These are phyloP conservation scores for Corchorus capsularis DNA, from an alignment of 345 rosid species.

Conservation along the genomic window DNA sequence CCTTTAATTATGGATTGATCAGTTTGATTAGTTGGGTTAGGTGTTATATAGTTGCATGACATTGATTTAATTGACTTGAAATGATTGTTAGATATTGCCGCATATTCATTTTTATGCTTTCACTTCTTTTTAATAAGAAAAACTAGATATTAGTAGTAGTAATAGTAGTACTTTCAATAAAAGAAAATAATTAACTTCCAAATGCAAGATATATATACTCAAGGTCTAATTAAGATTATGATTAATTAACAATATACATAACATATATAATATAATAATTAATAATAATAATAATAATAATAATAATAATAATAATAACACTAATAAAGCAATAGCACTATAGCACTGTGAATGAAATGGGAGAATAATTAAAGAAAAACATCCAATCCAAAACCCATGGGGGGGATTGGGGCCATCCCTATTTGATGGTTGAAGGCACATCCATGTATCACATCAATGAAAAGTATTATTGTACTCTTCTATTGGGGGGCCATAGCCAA, in stretches of 20 bases:
- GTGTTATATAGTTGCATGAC: neutral
- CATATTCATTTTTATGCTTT: neutral
- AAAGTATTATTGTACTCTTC: slow-evolving; percentile 16
- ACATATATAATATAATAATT: too few species aligned
- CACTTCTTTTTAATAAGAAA: neutral
- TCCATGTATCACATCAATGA: slow-evolving; percentile 19
- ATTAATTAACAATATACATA: too few species aligned
- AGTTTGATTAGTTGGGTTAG: too few species aligned
- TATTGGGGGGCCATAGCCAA: neutral
- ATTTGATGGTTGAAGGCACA: slow-evolving; percentile 11
- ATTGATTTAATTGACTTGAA: neutral
- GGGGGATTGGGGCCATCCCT: neutral
- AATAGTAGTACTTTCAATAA: neutral
- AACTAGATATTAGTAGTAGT: neutral
- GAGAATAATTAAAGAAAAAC: neutral
- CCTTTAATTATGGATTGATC: neutral
- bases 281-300: neutral
- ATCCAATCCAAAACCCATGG: neutral
- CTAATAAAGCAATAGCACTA: too few species aligned
- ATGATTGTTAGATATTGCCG: neutral
- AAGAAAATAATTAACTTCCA: neutral
- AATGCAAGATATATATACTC: neutral
- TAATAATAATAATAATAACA: neutral
- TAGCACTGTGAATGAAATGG: neutral
- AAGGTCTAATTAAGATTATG: neutral